Evolutionary conservation across 2,329 filamentous ascomycete species (phyloP).

Genomic region (Fusarium sp.): DNA sequence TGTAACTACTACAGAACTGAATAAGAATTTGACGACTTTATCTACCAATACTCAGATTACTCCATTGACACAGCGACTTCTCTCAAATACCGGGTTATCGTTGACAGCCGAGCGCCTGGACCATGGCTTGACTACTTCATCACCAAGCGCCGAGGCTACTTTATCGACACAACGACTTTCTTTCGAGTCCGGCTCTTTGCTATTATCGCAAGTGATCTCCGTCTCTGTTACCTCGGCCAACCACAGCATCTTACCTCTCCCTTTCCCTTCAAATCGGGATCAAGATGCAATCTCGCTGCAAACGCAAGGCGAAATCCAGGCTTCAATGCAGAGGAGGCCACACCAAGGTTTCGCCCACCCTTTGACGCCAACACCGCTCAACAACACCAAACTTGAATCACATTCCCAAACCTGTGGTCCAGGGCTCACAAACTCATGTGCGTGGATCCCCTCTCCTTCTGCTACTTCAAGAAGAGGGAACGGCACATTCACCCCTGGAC

Average conservation of each 20-base stretch:
- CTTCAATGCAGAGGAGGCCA: slow-evolving; percentile 19
- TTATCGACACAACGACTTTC: not conserved
- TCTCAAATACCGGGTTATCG: not conserved
- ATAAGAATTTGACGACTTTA: not conserved
- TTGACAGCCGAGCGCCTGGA: not conserved
- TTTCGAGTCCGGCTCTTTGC: slow-evolving; percentile 2
- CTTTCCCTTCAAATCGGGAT: not conserved
- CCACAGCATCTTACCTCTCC: not conserved
- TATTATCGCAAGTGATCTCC: not conserved
- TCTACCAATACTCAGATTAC: not conserved
- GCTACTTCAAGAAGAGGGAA: slow-evolving; percentile 27
- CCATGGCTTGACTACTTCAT: not conserved
- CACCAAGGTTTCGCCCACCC: slow-evolving; percentile 4
- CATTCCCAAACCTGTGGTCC: slow-evolving; percentile 2
- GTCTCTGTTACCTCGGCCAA: not conserved
- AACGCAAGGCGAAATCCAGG: not conserved
- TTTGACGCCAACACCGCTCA: slow-evolving; percentile 7
- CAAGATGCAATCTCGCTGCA: not conserved
- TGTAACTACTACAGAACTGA: not conserved
- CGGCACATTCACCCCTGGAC: slow-evolving; percentile 18
- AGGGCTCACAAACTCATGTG: not conserved
- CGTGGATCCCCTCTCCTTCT: slow-evolving; percentile 23
- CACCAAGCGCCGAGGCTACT: not conserved
- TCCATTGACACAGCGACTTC: not conserved
- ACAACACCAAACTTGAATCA: slow-evolving; percentile 2